A percentile compares a stretch with the other conserved stretches of the same genome.
phyloP scores from a whole-genome alignment of 768 basidiomycete genomes.

The Rhodotorula paludigena region DNA sequence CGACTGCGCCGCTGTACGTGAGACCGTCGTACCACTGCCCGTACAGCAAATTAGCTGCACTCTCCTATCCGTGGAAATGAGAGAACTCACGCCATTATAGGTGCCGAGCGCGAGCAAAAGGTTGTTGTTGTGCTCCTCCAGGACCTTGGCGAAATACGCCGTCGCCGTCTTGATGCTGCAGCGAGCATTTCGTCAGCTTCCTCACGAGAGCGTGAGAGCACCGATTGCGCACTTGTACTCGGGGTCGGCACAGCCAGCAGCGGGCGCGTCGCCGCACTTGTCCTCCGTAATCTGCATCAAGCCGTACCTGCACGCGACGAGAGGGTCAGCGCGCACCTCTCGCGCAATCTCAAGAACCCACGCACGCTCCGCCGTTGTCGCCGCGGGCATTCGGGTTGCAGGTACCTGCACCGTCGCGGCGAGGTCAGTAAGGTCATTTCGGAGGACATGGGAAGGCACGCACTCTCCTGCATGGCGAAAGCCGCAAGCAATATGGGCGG shows the following conservation, averaged over 20 bases:
- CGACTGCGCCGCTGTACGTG: conserved; percentile 1
- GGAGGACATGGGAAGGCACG: no score
- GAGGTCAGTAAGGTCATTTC: no score
- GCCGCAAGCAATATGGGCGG: conserved; percentile 74
- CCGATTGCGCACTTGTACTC: no score
- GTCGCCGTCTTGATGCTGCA: conserved; percentile 26
- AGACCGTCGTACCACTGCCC: no score
- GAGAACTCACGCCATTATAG: conserved; percentile 30
- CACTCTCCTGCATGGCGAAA: conserved; percentile 82
- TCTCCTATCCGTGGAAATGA: no score
- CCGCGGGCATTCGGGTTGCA: conserved; percentile 53
- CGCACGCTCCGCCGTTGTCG: conserved; percentile 25
- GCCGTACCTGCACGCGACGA: conserved; percentile 21
- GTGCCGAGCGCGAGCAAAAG: conserved; percentile 23
- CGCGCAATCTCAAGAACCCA: no score
- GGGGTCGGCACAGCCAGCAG: conserved; percentile 31
- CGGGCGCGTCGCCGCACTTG: conserved; percentile 38
- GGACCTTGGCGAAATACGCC: conserved; percentile 22
- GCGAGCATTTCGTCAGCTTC: no score
- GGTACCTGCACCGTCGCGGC: no score
- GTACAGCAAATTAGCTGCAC: no score
- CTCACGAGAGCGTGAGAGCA: no score
- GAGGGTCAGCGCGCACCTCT: no score
- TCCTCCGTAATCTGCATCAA: conserved; percentile 36
- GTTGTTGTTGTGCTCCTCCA: conserved; percentile 1